Conservation (phyloP, 2,329 filamentous ascomycete species). For the Diaporthe vaccinii region DNA sequence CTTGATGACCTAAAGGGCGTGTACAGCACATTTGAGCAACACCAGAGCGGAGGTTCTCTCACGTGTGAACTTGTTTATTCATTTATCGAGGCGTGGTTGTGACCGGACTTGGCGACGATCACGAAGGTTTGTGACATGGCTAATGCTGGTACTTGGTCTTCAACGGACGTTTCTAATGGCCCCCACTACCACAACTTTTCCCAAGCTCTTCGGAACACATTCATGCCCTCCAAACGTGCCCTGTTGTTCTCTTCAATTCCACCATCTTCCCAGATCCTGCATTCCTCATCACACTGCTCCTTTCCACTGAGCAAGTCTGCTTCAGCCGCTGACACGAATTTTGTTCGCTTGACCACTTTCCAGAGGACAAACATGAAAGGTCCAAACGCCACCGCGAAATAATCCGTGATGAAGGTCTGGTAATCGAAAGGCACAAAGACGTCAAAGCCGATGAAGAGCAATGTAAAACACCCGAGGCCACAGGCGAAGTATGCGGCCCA, state of each 20-base stretch:
- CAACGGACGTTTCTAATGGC: background rate
- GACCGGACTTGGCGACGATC: background rate
- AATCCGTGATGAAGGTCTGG: conserved; percentile 57
- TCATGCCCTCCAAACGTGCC: conserved; percentile 26
- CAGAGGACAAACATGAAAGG: conserved; percentile 67
- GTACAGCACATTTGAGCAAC: background rate
- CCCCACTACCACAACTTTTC: conserved; percentile 21
- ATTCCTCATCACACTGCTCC: conserved; percentile 68
- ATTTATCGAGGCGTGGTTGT: background rate
- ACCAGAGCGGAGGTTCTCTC: too few species aligned
- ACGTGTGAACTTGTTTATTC: background rate
- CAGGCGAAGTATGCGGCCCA: conserved; percentile 19
- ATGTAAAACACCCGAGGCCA: conserved; percentile 49
- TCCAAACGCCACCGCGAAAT: conserved; percentile 58
- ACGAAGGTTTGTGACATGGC: too few species aligned
- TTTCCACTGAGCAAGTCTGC: conserved; percentile 68
- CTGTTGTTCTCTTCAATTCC: conserved; percentile 27
- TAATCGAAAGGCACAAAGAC: conserved; percentile 62
- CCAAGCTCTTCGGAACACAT: conserved; percentile 22
- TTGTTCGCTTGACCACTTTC: conserved; percentile 70
- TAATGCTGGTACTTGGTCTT: background rate
- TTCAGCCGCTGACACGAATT: conserved; percentile 61
- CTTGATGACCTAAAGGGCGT: background rate
- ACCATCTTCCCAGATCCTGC: conserved; percentile 34
- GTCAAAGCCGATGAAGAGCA: conserved; percentile 68